phyloP scores from a whole-genome alignment of 148 eudicot species.

The Vaccinium macrocarpon region DNA sequence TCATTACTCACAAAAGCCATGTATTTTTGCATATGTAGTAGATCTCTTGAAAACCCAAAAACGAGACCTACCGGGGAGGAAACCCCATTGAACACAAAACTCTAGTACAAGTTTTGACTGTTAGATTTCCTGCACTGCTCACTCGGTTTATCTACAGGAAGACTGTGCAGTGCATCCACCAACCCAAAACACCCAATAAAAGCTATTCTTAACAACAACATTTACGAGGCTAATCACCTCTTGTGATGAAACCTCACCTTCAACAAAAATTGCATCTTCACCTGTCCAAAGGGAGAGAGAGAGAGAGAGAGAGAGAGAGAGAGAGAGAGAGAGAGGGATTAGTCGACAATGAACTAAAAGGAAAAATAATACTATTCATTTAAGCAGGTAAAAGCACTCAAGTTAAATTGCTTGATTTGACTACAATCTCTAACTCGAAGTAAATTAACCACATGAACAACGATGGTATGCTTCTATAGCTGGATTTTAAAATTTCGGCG shows the following conservation, averaged over 20 bases:
- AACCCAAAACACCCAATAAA: conserved; percentile 15
- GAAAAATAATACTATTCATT: neutral
- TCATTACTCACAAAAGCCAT: neutral
- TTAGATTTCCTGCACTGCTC: neutral
- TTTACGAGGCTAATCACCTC: conserved; percentile 34
- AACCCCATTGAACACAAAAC: conserved; percentile 8
- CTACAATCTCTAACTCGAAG: neutral
- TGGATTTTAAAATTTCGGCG: neutral
- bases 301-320: too few species aligned
- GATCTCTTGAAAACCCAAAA: conserved; percentile 59
- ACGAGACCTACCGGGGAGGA: conserved; percentile 49
- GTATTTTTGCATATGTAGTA: neutral
- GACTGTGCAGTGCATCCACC: neutral
- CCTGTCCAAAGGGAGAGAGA: conserved; percentile 38
- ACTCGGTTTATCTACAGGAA: neutral
- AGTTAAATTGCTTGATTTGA: neutral
- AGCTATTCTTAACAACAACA: neutral
- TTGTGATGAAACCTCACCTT: conserved; percentile 88
- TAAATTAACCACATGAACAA: neutral
- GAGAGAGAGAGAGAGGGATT: neutral
- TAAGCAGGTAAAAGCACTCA: neutral
- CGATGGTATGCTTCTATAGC: neutral
- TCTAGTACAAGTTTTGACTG: too few species aligned
- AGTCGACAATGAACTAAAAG: neutral
- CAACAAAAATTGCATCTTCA: conserved; percentile 92